Evolutionary conservation across 257 asterid species (phyloP).

Genomic region (Solanum virginianum): DNA sequence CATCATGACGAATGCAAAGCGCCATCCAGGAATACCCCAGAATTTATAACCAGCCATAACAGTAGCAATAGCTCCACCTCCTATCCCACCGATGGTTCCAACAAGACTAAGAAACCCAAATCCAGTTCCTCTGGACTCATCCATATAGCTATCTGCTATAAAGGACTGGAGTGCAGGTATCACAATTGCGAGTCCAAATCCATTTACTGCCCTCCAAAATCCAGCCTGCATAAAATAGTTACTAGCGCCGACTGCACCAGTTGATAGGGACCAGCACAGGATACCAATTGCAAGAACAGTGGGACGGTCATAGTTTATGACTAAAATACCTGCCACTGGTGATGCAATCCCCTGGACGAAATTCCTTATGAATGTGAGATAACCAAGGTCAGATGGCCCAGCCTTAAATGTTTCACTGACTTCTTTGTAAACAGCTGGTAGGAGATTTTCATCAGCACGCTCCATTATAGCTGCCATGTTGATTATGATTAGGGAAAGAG

Average conservation of each 20-base stretch:
- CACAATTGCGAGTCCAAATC: conserved; percentile 87
- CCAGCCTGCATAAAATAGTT: conserved; percentile 70
- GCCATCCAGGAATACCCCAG: conserved; percentile 92
- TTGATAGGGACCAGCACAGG: conserved; percentile 88
- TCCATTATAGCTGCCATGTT: conserved; percentile 98
- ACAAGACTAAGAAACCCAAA: conserved; percentile 81
- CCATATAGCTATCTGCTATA: conserved; percentile 84
- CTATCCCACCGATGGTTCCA: conserved; percentile 91
- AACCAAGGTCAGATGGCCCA: conserved; percentile 95
- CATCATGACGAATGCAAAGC: conserved; percentile 66
- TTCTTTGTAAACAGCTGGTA: conserved; percentile 96
- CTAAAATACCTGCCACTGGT: conserved; percentile 81
- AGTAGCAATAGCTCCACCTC: conserved; percentile 95
- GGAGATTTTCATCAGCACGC: conserved; percentile 99
- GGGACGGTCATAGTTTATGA: conserved; percentile 84
- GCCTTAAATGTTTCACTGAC: conserved; percentile 89
- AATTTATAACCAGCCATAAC: conserved; percentile 78
- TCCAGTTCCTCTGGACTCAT: conserved; percentile 79
- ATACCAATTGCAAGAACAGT: conserved; percentile 81
- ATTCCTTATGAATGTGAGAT: conserved; percentile 75
- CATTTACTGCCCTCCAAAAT: conserved; percentile 86
- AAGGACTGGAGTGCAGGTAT: conserved; percentile 93
- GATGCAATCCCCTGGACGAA: conserved; percentile 86
- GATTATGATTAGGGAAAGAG: conserved; percentile 73
- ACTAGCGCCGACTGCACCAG: conserved; percentile 90